Evolutionary conservation across 495 filamentous ascomycete genomes (phyloP), one percentile per base, ranked within the genome.

Genomic region (Aspergillus incahuasiensis): DNA sequence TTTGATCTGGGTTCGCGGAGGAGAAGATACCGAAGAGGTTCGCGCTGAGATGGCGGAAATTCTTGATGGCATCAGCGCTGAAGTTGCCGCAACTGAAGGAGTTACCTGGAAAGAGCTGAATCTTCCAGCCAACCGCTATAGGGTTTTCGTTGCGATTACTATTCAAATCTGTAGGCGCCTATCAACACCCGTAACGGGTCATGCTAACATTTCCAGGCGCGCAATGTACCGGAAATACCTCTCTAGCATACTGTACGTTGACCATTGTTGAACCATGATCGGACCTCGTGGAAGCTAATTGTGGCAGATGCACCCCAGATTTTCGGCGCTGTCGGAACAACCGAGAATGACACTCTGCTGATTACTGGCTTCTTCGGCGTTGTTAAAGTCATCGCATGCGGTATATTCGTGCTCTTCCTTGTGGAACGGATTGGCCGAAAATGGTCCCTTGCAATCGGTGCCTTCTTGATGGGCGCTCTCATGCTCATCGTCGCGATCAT

Each of bases 361-460:
- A 71, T 78, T 22, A 79, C 72, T 18, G 74, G 77, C 12, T 72
- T 82, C 25, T 81, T 79, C 46, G 74, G 75, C 20, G 72, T 77
- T 0, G 74, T 76, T 48, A 81, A 81, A 32, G 74, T 79, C 30
- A 54, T 78, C 16, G 70, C 68, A 1, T 72, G 74, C 47, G 71
- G 66, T 20, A 71, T 71, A 22, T 79, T 71, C 48, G 68, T 77
- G 5, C 64, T 78, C 50, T 75, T 81, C 56, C 74, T 80, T 18
- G 79, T 83, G 21, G 80, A 84, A 55, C 67, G 70, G 20, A 68
- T 79, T 59, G 82, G 82, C n/a, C 79, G 82, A 11, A 73, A 79
- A 34, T 74, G 70, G 20, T 73, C 80, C 3, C 68, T 85, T 41
- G 78, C 80, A 42, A 60, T 76, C 24, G 77, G 77, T 21, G 76